These are phyloP conservation scores for Talinum fruticosum DNA, from an alignment of 148 eudicot species.

Conservation along the genomic window DNA sequence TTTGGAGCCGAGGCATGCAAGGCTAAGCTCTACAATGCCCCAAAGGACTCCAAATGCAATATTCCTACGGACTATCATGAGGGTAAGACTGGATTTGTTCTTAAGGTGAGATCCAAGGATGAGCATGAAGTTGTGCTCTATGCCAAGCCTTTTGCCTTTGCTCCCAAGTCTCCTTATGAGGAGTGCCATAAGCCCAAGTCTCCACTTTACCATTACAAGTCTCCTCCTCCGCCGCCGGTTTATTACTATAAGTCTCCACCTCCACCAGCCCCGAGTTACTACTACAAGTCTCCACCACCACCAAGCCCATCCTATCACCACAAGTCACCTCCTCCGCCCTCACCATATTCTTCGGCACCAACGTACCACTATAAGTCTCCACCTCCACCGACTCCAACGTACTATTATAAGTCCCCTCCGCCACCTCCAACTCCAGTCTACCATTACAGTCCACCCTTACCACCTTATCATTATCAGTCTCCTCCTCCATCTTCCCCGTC, in stretches of 20 bases:
- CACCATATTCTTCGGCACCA: constrained; percentile 27
- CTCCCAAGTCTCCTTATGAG: constrained; percentile 36
- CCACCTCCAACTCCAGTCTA: constrained; percentile 21
- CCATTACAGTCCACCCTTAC: background rate
- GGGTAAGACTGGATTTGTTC: constrained; percentile 38
- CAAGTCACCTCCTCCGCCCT: constrained; percentile 35
- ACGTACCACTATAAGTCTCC: constrained; percentile 24
- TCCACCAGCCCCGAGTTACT: background rate
- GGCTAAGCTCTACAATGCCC: constrained; percentile 46
- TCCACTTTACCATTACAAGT: constrained; percentile 11
- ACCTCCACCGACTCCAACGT: constrained; percentile 29
- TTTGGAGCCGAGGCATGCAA: constrained; percentile 46
- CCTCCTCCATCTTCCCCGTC: background rate
- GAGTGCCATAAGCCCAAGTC: constrained; percentile 34
- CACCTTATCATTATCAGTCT: background rate
- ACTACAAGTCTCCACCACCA: background rate
- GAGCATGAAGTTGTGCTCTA: constrained; percentile 40
- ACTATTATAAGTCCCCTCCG: constrained; percentile 38
- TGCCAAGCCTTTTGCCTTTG: constrained; percentile 49
- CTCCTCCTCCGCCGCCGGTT: background rate
- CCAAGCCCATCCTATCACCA: background rate
- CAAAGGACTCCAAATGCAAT: constrained; percentile 40
- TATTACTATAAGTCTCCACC: background rate
- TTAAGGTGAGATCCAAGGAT: constrained; percentile 38
- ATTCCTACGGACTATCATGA: constrained; percentile 34